These are phyloP conservation scores for Clarireedia monteithiana DNA, from an alignment of 2,329 filamentous ascomycete species.

Conservation along the genomic window DNA sequence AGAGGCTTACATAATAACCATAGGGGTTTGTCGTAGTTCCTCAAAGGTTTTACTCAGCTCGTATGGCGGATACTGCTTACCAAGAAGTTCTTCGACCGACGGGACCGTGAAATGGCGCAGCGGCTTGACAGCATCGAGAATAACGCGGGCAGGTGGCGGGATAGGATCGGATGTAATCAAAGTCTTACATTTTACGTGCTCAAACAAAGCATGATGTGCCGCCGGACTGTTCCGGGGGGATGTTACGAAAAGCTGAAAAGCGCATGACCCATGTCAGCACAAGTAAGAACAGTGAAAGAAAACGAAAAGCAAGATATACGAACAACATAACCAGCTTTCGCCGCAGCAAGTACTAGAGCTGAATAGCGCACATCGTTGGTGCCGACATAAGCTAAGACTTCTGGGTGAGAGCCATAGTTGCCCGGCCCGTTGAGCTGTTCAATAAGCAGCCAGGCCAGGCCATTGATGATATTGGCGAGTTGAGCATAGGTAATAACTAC, in stretches of 20 bases:
- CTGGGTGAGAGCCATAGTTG: constrained; percentile 27
- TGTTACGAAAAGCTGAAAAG: neutral
- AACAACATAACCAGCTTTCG: neutral
- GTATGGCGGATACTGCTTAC: neutral
- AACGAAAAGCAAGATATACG: neutral
- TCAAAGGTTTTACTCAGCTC: neutral
- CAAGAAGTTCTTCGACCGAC: neutral
- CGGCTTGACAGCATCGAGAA: neutral
- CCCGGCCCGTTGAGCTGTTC: neutral
- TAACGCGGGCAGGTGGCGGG: neutral
- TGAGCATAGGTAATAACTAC: neutral
- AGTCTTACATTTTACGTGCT: neutral
- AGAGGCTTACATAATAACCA: neutral
- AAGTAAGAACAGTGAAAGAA: neutral
- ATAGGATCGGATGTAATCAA: neutral
- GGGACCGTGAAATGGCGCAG: neutral
- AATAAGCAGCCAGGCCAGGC: constrained; percentile 7
- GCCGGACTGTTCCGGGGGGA: neutral
- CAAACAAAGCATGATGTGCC: neutral
- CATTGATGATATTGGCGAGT: neutral
- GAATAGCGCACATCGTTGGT: neutral
- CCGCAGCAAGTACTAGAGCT: neutral
- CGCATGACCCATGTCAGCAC: constrained; percentile 31
- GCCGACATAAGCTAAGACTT: constrained; percentile 36
- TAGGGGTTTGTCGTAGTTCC: neutral